phyloP scores from a whole-genome alignment of 768 basidiomycete species.

The Multifurca ochricompacta region DNA sequence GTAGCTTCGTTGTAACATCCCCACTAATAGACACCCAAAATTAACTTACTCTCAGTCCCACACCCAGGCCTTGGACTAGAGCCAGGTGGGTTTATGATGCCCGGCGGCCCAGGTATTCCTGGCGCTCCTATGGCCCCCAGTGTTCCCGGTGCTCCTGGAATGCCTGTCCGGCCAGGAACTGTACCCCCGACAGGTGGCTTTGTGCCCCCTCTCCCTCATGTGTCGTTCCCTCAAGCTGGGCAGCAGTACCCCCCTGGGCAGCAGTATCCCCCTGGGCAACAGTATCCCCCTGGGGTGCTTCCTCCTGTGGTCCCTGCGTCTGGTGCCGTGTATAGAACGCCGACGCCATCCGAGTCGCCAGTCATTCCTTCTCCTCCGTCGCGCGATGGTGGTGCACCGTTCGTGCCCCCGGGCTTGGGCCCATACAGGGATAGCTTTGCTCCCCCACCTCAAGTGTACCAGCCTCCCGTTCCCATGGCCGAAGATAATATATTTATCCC shows the following conservation, averaged over 20 bases:
- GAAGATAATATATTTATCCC: constrained; percentile 6
- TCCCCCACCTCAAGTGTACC: constrained; percentile 6
- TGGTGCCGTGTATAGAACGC: neutral
- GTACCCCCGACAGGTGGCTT: neutral
- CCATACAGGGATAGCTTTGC: neutral
- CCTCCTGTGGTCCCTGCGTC: neutral
- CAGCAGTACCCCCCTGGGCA: neutral
- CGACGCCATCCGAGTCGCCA: constrained; percentile 2
- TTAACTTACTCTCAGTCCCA: neutral
- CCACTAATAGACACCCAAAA: constrained; percentile 14
- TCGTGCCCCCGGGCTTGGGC: neutral
- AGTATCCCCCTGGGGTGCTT: neutral
- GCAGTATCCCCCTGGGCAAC: too few relatives aligned
- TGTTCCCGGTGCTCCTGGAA: neutral
- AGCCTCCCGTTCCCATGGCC: constrained; percentile 5
- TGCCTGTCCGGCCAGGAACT: neutral
- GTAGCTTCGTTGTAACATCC: neutral
- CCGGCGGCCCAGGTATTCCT: neutral
- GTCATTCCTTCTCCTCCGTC: constrained; percentile 15
- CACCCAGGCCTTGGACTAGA: neutral
- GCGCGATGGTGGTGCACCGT: neutral
- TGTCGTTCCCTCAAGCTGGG: neutral
- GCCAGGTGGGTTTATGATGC: constrained; percentile 9
- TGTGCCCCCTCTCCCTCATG: neutral
- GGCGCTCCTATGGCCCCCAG: neutral